Evolutionary conservation across 345 rosid species (phyloP).

Genomic region (Eucalyptus tenuipes): DNA sequence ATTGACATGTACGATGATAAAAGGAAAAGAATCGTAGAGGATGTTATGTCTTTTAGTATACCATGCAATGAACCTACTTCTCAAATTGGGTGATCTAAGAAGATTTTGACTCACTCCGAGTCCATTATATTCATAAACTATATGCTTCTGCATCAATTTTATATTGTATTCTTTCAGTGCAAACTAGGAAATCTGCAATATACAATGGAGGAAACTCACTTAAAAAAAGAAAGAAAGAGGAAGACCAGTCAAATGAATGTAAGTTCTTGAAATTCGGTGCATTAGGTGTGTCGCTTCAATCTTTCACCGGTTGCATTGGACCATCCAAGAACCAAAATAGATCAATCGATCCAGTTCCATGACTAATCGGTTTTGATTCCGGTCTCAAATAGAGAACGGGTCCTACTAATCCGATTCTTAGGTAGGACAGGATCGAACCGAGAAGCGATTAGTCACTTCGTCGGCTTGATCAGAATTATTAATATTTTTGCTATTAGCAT

Average conservation of each 20-base stretch:
- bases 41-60: not conserved
- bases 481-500: not conserved
- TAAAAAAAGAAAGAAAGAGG: accelerated
- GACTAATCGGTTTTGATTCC: not conserved
- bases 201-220: not conserved
- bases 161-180: not conserved
- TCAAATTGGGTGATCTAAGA: not conserved
- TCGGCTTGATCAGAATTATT: not conserved
- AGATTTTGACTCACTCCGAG: not conserved
- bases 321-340: not conserved
- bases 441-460: not conserved
- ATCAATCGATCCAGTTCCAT: accelerated
- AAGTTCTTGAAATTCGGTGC: not conserved
- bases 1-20: not conserved
- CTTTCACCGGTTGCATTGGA: not conserved
- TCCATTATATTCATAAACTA: not conserved
- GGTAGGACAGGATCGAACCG: accelerated
- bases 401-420: accelerated
- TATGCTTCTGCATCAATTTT: not conserved
- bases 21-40: not conserved
- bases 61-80: not conserved
- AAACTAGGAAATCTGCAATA: not conserved
- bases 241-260: not conserved
- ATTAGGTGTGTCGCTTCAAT: too few species aligned
- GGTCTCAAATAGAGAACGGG: accelerated